Conservation (phyloP, 2,329 filamentous ascomycete genomes). For the Drechmeria coniospora region DNA sequence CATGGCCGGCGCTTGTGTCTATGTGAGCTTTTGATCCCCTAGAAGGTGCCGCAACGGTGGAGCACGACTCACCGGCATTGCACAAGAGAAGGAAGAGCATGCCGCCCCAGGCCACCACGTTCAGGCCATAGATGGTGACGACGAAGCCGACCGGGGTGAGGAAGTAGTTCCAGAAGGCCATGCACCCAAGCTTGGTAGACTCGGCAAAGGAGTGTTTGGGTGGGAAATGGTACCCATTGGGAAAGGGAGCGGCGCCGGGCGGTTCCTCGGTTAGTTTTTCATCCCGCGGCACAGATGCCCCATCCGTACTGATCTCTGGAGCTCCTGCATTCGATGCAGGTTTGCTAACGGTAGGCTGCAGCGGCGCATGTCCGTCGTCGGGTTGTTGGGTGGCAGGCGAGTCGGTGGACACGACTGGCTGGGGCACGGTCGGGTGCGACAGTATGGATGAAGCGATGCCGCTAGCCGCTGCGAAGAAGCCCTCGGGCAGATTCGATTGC, state of each 20-base stretch:
- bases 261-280: constrained; percentile 14
- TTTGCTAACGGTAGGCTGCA: neutral
- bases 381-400: constrained; percentile 5
- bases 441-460: constrained; percentile 26
- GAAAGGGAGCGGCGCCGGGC: constrained; percentile 25
- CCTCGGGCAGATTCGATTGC: constrained; percentile 28
- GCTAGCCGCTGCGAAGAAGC: constrained; percentile 32
- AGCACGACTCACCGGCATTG: constrained; percentile 33
- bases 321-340: constrained; percentile 1
- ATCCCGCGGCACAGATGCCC: constrained; percentile 6
- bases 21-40: constrained; percentile 1
- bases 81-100: constrained; percentile 80
- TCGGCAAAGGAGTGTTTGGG: constrained; percentile 44
- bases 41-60: neutral
- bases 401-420: constrained; percentile 6
- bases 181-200: constrained; percentile 39
- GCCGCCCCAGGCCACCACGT: constrained; percentile 76
- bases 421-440: constrained; percentile 9
- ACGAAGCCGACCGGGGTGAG: constrained; percentile 62
- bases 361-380: neutral
- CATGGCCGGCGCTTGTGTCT: constrained; percentile 43
- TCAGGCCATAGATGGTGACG: constrained; percentile 64
- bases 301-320: constrained; percentile 3
- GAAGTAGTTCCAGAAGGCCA: constrained; percentile 57
- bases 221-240: constrained; percentile 52